phyloP scores from a whole-genome alignment of 441 rosid species.

The Euphorbia schlechtendalii region DNA sequence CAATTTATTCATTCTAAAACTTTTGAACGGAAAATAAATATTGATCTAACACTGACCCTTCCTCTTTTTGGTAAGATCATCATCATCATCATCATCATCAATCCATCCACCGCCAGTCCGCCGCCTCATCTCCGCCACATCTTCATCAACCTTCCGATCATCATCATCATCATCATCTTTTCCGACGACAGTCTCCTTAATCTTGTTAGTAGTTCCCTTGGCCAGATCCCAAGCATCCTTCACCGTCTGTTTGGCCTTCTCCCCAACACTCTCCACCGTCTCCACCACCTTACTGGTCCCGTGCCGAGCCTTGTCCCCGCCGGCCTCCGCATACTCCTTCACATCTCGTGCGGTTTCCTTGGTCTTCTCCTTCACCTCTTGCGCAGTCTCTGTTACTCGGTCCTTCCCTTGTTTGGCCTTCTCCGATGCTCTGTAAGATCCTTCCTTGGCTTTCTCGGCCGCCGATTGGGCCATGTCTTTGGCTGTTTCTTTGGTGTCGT shows the following conservation, averaged over 20 bases:
- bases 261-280: conserved; percentile 30
- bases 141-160: conserved; percentile 25
- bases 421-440: conserved; percentile 12
- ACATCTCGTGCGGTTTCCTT: conserved; percentile 32
- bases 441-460: conserved; percentile 34
- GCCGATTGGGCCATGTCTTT: conserved; percentile 21
- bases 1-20: too few relatives aligned
- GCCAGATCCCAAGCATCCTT: conserved; percentile 52
- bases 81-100: conserved; percentile 15
- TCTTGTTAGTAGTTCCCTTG: conserved; percentile 44
- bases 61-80: conserved; percentile 5
- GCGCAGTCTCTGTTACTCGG: conserved; percentile 28
- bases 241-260: conserved; percentile 51
- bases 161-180: conserved; percentile 28
- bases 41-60: conserved; percentile 5
- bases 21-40: too few relatives aligned
- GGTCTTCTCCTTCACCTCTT: conserved; percentile 23
- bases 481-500: conserved; percentile 14
- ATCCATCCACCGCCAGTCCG: conserved; percentile 10
- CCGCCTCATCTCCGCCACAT: conserved; percentile 34
- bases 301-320: conserved; percentile 34
- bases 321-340: conserved; percentile 17
- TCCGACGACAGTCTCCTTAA: conserved; percentile 59
- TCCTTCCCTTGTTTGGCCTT: conserved; percentile 25
- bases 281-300: conserved; percentile 33